Base-by-base conservation (phyloP, 164 flowering plant species). In the Echeveria elegans region DNA sequence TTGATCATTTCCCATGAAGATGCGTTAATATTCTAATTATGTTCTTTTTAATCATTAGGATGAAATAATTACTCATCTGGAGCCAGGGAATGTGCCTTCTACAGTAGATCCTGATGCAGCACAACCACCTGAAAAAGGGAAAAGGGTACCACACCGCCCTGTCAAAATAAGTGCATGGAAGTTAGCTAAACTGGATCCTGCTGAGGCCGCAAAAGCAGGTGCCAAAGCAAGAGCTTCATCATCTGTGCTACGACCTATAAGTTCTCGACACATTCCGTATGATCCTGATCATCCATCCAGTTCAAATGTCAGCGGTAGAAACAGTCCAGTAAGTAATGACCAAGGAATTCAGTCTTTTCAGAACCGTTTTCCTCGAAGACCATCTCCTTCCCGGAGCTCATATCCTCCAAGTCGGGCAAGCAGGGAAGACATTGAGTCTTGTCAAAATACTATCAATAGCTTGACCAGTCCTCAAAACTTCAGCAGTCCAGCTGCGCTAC, bases 161-260 rank as follows among this genome's bases (percentile, higher is more conserved):
- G 88, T 90, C 31, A 73, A 86, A 74, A 89, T 90, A 71, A 93
- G 96, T 67, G 94, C 98, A 15, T 90, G 97, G 98, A 89, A 89
- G 81, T 89, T 90, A 40, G 94, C 98, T 29, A 87, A 93, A 71
- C 72, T 90, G 69, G 97, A 93, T 76, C 81, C 92, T 2, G 79
- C 65, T 58, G 97, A 90, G 80, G 98, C 98, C 16, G 69, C 82
- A 4, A 93, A 77, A 75, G 98, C 97, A 16, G 96, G 77, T 65
- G 97, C 98, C 11, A 89, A 84, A 82, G 98, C 98, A 67, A 80
- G 94, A 73, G 96, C 96, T 61, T 87, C 98, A 32, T 90, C 97
- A 16, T 90, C 98, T 62, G 96, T 93, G 24, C 79, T 93, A 23
- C 87, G 89, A n/a, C 98, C 92, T 19, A 21, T 90, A 31, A 59